phyloP scores from a whole-genome alignment of 106 monocot species.

The Dendrobium huoshanense region DNA sequence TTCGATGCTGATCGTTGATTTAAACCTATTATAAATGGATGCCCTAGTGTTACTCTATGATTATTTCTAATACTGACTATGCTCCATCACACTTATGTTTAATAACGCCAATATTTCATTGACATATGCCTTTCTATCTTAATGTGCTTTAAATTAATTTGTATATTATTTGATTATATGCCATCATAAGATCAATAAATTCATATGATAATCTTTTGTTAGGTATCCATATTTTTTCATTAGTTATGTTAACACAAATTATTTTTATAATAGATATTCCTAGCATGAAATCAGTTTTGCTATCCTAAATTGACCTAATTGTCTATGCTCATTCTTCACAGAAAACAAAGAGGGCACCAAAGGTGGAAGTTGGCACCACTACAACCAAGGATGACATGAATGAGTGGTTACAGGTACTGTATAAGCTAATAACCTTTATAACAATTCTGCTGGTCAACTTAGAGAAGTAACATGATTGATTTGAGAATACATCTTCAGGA shows the following conservation, averaged over 20 bases:
- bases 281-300: not conserved
- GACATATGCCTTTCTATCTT: not conserved
- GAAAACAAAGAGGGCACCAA: conserved; percentile 68
- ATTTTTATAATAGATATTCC: not conserved
- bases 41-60: no score
- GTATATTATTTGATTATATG: not conserved
- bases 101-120: not conserved
- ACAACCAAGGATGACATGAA: conserved; percentile 58
- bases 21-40: no score
- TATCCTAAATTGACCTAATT: not conserved
- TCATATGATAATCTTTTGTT: not conserved
- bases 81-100: not conserved
- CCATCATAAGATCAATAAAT: not conserved
- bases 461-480: not conserved
- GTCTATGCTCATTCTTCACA: conserved; percentile 2
- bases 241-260: not conserved
- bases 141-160: not conserved
- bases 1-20: no score
- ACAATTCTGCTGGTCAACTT: no score
- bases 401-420: conserved; percentile 69
- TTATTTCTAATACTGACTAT: no score
- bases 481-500: not conserved
- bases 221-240: not conserved
- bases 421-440: not conserved
- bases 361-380: conserved; percentile 78